Evolutionary conservation across 2,329 filamentous ascomycete species (phyloP), one percentile per base, ranked within the genome.

Genomic region (Phialophora macrospora): DNA sequence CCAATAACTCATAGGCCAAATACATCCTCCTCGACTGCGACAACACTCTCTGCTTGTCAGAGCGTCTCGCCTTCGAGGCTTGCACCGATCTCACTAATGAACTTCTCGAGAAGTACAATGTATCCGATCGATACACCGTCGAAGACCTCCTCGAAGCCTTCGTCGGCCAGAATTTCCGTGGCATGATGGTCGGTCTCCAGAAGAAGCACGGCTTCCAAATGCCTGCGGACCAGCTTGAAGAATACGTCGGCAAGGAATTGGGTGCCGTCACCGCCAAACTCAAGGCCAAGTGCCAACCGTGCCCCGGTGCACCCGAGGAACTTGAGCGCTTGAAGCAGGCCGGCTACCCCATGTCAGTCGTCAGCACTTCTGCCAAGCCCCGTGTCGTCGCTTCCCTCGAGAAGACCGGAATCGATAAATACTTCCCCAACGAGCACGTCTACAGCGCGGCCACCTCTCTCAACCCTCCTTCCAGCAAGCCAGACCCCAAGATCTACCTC

Each of bases 101-200:
- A 79, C 92, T 97, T 77, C 88, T 94, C 77, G 83, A 85, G 73
- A 85, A 85, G 75, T 84, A 90, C 75, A 81, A 83, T 73, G 83
- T 92, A 73, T 75, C 83, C 20, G 84, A 87, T 72, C 87, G 85
- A 76, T 97, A 96, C 83, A 93, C 91, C 7, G 91, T 90, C 75
- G 86, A 88, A 51, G 84, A 87, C 67, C 88, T 97, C 71, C 91
- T 96, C 80, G 83, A 85, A 73, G 91, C 96, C 81, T 97, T 96
- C 75, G 93, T 97, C 73, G 93, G 93, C 73, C 90, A 96, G 79
- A 96, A 97, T 86, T 97, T 97, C 86, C 91, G 93, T 73, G 92
- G 92, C 80, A 73, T 73, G 72, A 88, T 96, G 81, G 79, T 83
- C 67, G 88, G 87, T 68, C 87, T 97, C 67, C 88, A 93, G 79